Base-by-base conservation (phyloP, 2,329 filamentous ascomycete species). In the Orbilia javanica region DNA sequence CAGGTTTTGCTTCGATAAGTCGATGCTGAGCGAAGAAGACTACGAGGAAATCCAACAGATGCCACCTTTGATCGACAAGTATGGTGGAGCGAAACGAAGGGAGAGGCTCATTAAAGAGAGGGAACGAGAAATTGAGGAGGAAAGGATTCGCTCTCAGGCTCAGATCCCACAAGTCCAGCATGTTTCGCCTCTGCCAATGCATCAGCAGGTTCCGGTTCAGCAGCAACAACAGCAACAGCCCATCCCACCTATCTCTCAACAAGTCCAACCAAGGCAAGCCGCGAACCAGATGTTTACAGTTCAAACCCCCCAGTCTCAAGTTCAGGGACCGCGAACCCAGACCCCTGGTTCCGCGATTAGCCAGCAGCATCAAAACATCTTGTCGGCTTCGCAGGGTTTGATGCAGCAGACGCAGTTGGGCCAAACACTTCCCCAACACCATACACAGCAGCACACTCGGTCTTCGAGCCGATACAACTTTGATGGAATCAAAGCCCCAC, bases 1-100 rank as follows among this genome's bases (percentile, higher is more conserved):
- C 55, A 69, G 31, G 20, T 79, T 79, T 52, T 52, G 63, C 44
- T 79, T 79, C 31, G 75, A 79, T 53, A 79, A 74, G 57, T 73
- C 69, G 22, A 79, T 81, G 78, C 69, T 82, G 18, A 80, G 73
- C 44, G 70, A 76, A 36, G 81, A 83, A 22, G 80, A 81, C 20
- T 77, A 70, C 63, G 79, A 81, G 25, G 79, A 79, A 63, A 79
- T 87, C 8, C 86, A 89, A 65, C 85, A 87, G 22, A 90, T 89
- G 70, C 94, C 94, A 1, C 93, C 92, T 1, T 86, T 98, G 69
- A 95, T 97, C 80, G 94, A 98, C 82, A 86, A 90, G 0, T 89
- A 90, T 69, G 94, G 94, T 66, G 94, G 94, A 36, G 90, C 91
- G 72, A 96, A 93, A 84, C 90, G 95, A 80, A 90, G 92, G 73